These are phyloP conservation scores for Neotropicomus parvogracilis DNA, from an alignment of 1,284 basidiomycete genomes.

Conservation along the genomic window DNA sequence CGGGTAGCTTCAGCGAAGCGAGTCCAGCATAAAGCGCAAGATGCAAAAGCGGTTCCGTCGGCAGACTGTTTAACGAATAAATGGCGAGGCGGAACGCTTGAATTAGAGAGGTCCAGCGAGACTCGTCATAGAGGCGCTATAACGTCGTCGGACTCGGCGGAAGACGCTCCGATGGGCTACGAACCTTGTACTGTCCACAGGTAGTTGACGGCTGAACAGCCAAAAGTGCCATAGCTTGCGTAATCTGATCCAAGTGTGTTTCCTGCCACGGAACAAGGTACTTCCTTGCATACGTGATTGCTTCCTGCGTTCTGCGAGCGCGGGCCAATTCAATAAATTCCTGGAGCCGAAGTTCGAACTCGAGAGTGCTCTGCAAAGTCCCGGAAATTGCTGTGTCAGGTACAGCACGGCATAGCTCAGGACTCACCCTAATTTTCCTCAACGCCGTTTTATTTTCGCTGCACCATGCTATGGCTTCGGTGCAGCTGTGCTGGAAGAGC, in stretches of 20 bases:
- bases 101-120: slow-evolving; percentile 73
- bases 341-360: slow-evolving; percentile 93
- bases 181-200: slow-evolving; percentile 64
- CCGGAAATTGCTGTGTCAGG: slow-evolving; percentile 16
- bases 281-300: slow-evolving; percentile 83
- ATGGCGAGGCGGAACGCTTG: slow-evolving; percentile 81
- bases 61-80: slow-evolving; percentile 81
- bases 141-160: slow-evolving; percentile 14
- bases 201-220: slow-evolving; percentile 66
- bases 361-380: slow-evolving; percentile 75
- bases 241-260: slow-evolving; percentile 73
- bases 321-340: slow-evolving; percentile 93
- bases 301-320: slow-evolving; percentile 62
- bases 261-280: slow-evolving; percentile 82
- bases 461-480: slow-evolving; percentile 92
- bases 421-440: slow-evolving; percentile 80
- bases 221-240: slow-evolving; percentile 73
- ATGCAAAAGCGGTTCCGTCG: slow-evolving; percentile 81
- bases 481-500: slow-evolving; percentile 70
- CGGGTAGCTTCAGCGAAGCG: slow-evolving; percentile 80
- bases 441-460: slow-evolving; percentile 92
- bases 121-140: slow-evolving; percentile 77
- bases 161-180: slow-evolving; percentile 33
- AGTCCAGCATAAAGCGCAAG: slow-evolving; percentile 87
- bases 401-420: slow-evolving; percentile 9